These are phyloP conservation scores for Mycena galopus DNA, from an alignment of 768 basidiomycete genomes.

Conservation along the genomic window DNA sequence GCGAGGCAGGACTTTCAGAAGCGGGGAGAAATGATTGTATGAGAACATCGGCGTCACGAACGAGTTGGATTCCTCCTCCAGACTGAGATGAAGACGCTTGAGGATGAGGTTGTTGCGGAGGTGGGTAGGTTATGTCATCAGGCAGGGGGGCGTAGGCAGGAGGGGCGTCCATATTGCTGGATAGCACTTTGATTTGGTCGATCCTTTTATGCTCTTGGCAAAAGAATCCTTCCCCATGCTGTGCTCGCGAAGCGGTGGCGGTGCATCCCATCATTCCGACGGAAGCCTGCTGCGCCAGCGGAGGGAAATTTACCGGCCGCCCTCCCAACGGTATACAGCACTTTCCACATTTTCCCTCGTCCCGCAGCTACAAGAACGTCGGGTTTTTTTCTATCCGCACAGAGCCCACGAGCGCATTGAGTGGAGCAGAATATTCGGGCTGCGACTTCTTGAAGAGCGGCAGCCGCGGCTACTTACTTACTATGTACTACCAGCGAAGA, in stretches of 20 bases:
- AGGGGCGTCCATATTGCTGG: background rate
- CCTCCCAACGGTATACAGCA: no score
- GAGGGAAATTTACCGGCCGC: no score
- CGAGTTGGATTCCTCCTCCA: conserved; percentile 7
- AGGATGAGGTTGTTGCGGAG: background rate
- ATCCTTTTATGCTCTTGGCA: no score
- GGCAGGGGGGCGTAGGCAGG: background rate
- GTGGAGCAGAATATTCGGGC: no score
- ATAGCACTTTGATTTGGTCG: no score
- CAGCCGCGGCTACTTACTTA: no score
- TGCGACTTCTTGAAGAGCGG: no score
- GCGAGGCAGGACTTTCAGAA: background rate
- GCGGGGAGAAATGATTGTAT: conserved; percentile 28
- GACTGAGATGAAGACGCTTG: background rate
- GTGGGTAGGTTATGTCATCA: background rate
- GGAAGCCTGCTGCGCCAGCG: background rate
- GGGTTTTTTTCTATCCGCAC: no score
- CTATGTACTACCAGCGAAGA: no score
- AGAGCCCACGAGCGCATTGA: no score
- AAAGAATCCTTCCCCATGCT: no score
- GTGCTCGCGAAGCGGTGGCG: background rate
- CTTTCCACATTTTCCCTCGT: background rate
- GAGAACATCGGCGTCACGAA: conserved; percentile 33
- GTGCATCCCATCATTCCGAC: background rate
- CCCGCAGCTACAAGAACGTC: background rate